Conservation (phyloP, 2,329 filamentous ascomycete species). For the Fusarium secorum region DNA sequence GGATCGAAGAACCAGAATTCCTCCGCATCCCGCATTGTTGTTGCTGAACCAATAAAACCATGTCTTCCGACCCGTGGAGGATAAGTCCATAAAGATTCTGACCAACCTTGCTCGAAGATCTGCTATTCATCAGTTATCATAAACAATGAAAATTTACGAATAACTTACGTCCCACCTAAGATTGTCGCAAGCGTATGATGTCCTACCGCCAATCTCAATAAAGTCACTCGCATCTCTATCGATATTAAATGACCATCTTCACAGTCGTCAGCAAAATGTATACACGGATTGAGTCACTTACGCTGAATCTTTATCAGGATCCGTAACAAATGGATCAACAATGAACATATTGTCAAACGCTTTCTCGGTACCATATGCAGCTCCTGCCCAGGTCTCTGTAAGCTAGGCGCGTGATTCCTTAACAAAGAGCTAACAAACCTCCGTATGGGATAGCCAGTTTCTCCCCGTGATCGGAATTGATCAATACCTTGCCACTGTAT, state of each 20-base stretch:
- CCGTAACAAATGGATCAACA: constrained; percentile 39
- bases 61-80: constrained; percentile 50
- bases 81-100: constrained; percentile 52
- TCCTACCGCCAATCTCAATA: constrained; percentile 41
- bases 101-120: constrained; percentile 52
- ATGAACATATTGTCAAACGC: constrained; percentile 50
- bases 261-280: background rate
- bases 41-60: constrained; percentile 54
- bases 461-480: constrained; percentile 52
- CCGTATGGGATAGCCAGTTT: constrained; percentile 53
- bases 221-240: constrained; percentile 42
- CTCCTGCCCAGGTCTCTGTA: constrained; percentile 35
- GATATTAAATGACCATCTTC: constrained; percentile 47
- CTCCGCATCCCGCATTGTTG: constrained; percentile 48
- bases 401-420: background rate
- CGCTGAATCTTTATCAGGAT: constrained; percentile 38
- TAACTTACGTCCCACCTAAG: constrained; percentile 49
- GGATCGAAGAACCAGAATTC: constrained; percentile 48
- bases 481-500: constrained; percentile 55
- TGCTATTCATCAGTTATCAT: constrained; percentile 11
- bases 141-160: background rate
- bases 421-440: constrained; percentile 34
- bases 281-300: constrained; percentile 1
- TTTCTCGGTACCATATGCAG: constrained; percentile 50
- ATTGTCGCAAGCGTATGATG: constrained; percentile 47